Evolutionary conservation across 352 stramenopile species (phyloP), one percentile per base, ranked within the genome.

Genomic region (Chrysophaeum taylorii): DNA sequence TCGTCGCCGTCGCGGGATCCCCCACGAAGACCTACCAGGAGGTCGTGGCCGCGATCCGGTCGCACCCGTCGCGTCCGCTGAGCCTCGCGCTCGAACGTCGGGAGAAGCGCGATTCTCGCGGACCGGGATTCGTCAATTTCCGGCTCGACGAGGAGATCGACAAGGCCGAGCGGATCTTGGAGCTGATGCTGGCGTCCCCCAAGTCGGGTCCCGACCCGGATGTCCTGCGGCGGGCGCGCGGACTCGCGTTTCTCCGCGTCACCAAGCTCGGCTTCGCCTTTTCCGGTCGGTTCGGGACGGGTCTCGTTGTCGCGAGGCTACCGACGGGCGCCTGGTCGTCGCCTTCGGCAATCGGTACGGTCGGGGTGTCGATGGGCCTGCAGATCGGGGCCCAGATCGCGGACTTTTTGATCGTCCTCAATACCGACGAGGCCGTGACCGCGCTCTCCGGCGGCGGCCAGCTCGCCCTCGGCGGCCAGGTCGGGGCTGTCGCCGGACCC

Each of bases 331-430:
- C 67, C 29, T 97, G 92, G 92, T 94, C 86, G 27, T 89, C 91
- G 12, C 92, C 92, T 0, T 94, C 85, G 35, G 92, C 92, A 12
- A 96, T 97, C 71, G 90, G 90, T n/a, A 91, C 89, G 0, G 85
- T 84, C 0, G 90, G 91, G 15, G 84, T 96, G 61, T 86, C 85
- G 16, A 82, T 81, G 76, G 90, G 91, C 37, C 84, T 90, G 1
- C 80, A 96, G 68, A 81, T 85, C 33, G 91, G 91, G 36, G 90
- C 89, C 21, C 89, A 97, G 76, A 77, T 97, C 18, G 89, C 92
- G 15, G 90, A 97, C 80, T 88, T 96, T 64, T 89, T 96, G 70
- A 94, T 97, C 77, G 87, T 97, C 43, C 81, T 96, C 35, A 93
- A 93, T 75, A 95, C 85, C 0, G 82, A 92, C 31, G 70, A 82